Evolutionary conservation across 768 basidiomycete genomes (phyloP).

Genomic region (Rhodotorula babjevae): DNA sequence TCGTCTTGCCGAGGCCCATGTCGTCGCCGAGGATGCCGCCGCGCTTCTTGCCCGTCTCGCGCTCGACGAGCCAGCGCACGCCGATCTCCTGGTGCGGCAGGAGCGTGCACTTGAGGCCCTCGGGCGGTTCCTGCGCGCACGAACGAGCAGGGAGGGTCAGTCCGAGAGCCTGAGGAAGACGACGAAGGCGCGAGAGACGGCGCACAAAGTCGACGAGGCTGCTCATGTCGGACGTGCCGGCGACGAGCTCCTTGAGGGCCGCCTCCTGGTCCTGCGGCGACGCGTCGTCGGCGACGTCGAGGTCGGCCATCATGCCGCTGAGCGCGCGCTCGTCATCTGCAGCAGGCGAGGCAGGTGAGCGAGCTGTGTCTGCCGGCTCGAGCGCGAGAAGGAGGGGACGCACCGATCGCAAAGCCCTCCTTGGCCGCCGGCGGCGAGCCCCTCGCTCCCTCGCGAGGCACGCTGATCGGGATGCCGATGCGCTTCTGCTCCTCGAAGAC

Average conservation of each 20-base stretch:
- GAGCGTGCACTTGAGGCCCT: slow-evolving; percentile 20
- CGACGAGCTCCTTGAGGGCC: slow-evolving; percentile 26
- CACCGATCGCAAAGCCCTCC: background rate
- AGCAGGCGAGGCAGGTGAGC: no score
- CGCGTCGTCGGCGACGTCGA: slow-evolving; percentile 12
- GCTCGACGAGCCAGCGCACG: slow-evolving; percentile 76
- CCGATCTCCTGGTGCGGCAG: slow-evolving; percentile 63
- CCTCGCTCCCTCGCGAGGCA: slow-evolving; percentile 14
- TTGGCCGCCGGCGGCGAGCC: background rate
- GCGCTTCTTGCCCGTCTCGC: slow-evolving; percentile 61
- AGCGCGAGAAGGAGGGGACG: background rate
- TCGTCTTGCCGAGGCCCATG: slow-evolving; percentile 61
- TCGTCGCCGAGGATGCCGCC: slow-evolving; percentile 59
- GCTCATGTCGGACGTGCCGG: slow-evolving; percentile 7
- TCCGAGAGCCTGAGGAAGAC: no score
- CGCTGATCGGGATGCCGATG: slow-evolving; percentile 27
- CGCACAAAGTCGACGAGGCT: slow-evolving; percentile 5
- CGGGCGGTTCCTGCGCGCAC: background rate
- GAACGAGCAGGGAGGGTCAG: no score
- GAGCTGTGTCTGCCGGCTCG: no score
- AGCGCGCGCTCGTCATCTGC: slow-evolving; percentile 25
- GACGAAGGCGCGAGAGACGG: no score
- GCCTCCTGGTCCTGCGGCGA: slow-evolving; percentile 15
- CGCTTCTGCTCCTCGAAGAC: background rate
- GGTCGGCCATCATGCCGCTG: background rate